Conservation (phyloP, 2,329 filamentous ascomycete species). For the Aspergillus ochraceus region DNA sequence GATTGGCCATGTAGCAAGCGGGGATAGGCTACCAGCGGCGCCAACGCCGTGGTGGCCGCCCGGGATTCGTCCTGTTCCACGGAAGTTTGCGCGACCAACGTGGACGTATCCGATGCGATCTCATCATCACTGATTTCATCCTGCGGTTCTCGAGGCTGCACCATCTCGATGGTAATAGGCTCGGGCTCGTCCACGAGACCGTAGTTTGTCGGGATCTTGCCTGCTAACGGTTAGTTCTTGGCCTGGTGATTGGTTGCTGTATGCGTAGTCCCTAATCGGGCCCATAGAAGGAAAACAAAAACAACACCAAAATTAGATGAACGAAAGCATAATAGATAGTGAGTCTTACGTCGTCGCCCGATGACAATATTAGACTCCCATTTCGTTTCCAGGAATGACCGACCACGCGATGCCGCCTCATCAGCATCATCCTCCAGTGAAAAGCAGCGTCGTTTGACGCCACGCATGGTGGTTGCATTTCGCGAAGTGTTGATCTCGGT, state of each 20-base stretch:
- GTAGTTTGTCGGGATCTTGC: constrained; percentile 22
- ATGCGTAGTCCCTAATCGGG: not conserved
- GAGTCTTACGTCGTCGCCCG: constrained; percentile 29
- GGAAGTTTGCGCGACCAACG: constrained; percentile 18
- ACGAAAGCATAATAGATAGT: not conserved
- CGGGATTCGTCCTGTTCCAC: constrained; percentile 17
- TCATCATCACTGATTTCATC: constrained; percentile 9
- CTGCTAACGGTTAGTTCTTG: constrained; percentile 16
- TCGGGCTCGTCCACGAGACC: constrained; percentile 11
- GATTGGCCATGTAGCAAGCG: constrained; percentile 21
- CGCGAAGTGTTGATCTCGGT: constrained; percentile 36
- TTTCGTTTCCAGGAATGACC: constrained; percentile 43
- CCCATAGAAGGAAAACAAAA: not conserved
- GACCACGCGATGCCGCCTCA: constrained; percentile 18
- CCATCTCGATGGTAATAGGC: constrained; percentile 11
- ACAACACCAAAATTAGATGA: not conserved
- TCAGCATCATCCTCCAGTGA: constrained; percentile 2
- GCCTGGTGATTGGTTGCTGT: not conserved
- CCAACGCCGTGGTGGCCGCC: constrained; percentile 7
- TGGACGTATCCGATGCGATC: constrained; percentile 14
- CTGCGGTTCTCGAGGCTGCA: constrained; percentile 3
- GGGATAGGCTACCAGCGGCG: constrained; percentile 19
- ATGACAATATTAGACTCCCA: constrained; percentile 37
- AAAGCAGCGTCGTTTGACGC: constrained; percentile 38
- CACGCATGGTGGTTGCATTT: constrained; percentile 29